Conservation (phyloP, 805 yeast genomes). For the Pichia manshurica region DNA sequence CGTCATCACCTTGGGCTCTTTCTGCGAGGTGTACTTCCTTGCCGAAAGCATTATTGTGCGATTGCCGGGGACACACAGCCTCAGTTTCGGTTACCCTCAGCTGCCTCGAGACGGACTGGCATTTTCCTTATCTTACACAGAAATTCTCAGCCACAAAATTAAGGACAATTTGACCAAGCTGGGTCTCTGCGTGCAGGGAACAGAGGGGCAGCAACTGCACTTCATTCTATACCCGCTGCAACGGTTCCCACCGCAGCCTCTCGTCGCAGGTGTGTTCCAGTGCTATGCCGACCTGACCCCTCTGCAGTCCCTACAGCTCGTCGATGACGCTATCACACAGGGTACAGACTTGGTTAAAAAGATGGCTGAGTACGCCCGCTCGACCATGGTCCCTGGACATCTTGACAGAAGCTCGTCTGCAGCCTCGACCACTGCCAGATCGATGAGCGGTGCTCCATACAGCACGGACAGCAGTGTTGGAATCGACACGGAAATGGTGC, state of each 20-base stretch:
- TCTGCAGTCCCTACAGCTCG: constrained; percentile 16
- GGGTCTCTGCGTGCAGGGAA: background rate
- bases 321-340: constrained; percentile 22
- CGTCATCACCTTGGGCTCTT: constrained; percentile 12
- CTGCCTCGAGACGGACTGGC: constrained; percentile 10
- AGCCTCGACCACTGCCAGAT: too few relatives aligned
- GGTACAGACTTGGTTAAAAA: constrained; percentile 14
- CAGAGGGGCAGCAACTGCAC: background rate
- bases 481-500: constrained; percentile 13
- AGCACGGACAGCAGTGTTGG: background rate
- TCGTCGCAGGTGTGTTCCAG: constrained; percentile 17
- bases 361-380: constrained; percentile 1
- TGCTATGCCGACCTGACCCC: constrained; percentile 16
- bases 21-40: constrained; percentile 23
- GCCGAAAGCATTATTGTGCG: constrained; percentile 20
- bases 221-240: constrained; percentile 18
- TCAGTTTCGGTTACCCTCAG: constrained; percentile 1
- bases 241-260: constrained; percentile 15
- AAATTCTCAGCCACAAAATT: constrained; percentile 18
- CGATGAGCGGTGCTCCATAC: too few relatives aligned
- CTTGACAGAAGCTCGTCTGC: too few relatives aligned
- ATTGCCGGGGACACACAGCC: constrained; percentile 11
- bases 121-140: constrained; percentile 21
- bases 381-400: too few relatives aligned
- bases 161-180: constrained; percentile 16